phyloP scores from a whole-genome alignment of 177 flowering plant genomes.

The Vitis hybrid region DNA sequence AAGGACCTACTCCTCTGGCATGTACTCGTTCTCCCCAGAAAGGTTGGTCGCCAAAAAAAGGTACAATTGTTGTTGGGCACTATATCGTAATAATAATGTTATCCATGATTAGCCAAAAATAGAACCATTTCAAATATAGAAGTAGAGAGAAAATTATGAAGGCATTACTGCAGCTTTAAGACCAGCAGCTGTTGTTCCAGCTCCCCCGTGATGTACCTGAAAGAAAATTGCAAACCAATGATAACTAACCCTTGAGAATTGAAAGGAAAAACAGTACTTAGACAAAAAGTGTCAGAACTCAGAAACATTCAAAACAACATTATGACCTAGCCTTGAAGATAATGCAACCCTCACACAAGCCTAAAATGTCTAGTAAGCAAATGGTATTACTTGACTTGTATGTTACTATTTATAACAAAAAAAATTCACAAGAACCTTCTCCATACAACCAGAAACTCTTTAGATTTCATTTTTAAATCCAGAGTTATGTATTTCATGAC shows the following conservation, averaged over 20 bases:
- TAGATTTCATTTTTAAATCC: not conserved
- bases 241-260: not conserved
- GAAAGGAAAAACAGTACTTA: not conserved
- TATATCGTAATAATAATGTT: slow-evolving; percentile 18
- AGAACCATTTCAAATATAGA: not conserved
- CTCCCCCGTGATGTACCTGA: slow-evolving; percentile 99
- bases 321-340: too few species aligned
- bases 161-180: slow-evolving; percentile 86
- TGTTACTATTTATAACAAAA: too few species aligned
- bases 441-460: too few species aligned
- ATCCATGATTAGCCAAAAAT: not conserved
- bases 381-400: too few species aligned
- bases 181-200: slow-evolving; percentile 99
- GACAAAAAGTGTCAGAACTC: too few species aligned
- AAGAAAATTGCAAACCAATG: slow-evolving; percentile 10
- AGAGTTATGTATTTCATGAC: not conserved
- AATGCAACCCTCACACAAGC: too few species aligned
- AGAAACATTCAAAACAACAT: too few species aligned
- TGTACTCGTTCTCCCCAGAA: slow-evolving; percentile 97
- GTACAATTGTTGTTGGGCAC: slow-evolving; percentile 95
- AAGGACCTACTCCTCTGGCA: slow-evolving; percentile 93
- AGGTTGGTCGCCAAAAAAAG: slow-evolving; percentile 96
- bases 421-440: too few species aligned
- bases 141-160: not conserved
- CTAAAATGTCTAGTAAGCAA: too few species aligned